Conservation (phyloP, 768 basidiomycete genomes). For the Pseudohyphozyma bogoriensis region DNA sequence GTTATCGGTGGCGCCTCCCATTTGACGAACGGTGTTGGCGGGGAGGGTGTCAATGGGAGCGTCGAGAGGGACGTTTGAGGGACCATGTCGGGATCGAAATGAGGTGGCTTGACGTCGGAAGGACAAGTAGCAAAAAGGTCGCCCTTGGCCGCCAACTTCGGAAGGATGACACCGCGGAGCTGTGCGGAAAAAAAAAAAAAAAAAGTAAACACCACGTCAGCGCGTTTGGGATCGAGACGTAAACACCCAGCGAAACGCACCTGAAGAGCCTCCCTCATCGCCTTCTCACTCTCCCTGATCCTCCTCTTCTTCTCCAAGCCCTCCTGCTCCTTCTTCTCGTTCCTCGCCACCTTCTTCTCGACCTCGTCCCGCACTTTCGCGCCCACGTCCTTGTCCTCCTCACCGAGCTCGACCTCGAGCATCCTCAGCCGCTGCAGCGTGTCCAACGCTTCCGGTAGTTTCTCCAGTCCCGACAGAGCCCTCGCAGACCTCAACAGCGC, state of each 20-base stretch:
- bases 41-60: conserved; percentile 7
- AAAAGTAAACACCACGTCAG: not conserved
- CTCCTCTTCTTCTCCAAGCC: conserved; percentile 34
- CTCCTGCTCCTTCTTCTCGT: conserved; percentile 35
- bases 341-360: conserved; percentile 35
- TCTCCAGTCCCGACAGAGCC: conserved; percentile 63
- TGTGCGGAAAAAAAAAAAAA: conserved; percentile 36
- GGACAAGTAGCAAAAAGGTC: conserved; percentile 40
- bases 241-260: conserved; percentile 44
- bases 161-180: conserved; percentile 61
- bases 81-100: conserved; percentile 37
- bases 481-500: conserved; percentile 75
- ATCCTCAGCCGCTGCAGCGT: conserved; percentile 57
- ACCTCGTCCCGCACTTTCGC: conserved; percentile 45
- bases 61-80: conserved; percentile 32
- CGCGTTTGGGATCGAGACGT: no score
- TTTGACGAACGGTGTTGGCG: conserved; percentile 1
- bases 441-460: conserved; percentile 71
- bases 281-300: conserved; percentile 44
- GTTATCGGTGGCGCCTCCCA: conserved; percentile 38
- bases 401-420: conserved; percentile 44
- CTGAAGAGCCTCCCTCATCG: conserved; percentile 53
- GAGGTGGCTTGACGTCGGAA: conserved; percentile 44
- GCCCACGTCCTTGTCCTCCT: conserved; percentile 46
- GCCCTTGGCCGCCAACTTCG: conserved; percentile 39